These are phyloP conservation scores for Daldinia vernicosa DNA, from an alignment of 495 filamentous ascomycete species.

Conservation along the genomic window DNA sequence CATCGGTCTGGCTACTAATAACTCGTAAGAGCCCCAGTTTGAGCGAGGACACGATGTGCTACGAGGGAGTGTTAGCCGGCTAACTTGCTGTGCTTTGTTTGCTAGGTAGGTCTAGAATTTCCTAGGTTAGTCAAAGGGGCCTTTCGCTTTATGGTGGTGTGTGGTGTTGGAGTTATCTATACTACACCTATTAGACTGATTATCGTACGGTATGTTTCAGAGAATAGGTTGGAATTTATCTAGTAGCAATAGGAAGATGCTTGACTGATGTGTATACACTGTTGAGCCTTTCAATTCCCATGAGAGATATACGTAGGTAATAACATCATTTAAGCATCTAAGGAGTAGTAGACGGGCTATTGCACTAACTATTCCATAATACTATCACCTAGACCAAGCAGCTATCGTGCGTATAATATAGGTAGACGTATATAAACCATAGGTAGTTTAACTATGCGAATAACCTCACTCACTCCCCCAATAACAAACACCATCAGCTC, in stretches of 20 bases:
- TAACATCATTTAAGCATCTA: neutral
- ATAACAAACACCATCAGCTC: too few relatives aligned
- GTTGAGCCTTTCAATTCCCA: neutral
- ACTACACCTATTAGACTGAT: too few relatives aligned
- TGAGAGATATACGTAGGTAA: neutral
- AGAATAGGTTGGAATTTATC: too few relatives aligned
- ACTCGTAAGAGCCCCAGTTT: too few relatives aligned
- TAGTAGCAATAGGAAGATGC: neutral
- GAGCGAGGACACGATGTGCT: neutral
- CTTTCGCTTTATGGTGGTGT: too few relatives aligned
- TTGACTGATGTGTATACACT: neutral
- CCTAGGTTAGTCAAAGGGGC: too few relatives aligned
- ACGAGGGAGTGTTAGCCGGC: neutral
- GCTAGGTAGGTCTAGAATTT: too few relatives aligned
- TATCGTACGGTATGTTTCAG: neutral
- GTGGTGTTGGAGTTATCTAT: too few relatives aligned
- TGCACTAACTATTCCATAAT: neutral
- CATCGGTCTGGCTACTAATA: too few relatives aligned
- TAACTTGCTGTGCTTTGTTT: too few relatives aligned
- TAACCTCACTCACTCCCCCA: neutral
- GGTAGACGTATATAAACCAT: neutral
- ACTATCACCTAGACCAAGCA: neutral
- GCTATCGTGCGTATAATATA: neutral
- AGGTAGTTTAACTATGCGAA: neutral
- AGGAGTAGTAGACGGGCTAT: neutral